Evolutionary conservation across 2,329 filamentous ascomycete genomes (phyloP).

Genomic region (Ascocoryne sarcoides): DNA sequence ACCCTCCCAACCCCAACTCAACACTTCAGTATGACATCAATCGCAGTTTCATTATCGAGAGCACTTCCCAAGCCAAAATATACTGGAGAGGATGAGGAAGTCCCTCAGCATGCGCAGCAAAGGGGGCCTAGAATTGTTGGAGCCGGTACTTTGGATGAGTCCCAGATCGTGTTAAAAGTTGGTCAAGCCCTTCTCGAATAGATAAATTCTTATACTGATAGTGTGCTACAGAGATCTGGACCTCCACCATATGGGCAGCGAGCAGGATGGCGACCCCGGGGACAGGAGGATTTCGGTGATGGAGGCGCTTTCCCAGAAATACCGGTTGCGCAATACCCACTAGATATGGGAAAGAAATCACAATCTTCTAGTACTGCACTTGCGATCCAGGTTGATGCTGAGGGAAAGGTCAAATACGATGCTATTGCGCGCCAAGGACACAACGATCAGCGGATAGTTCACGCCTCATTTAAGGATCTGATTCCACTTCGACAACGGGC

Average conservation of each 20-base stretch:
- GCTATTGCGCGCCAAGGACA: constrained; percentile 89
- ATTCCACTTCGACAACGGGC: constrained; percentile 90
- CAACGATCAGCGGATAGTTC: constrained; percentile 72
- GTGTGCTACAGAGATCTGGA: constrained; percentile 53
- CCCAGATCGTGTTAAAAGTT: constrained; percentile 73
- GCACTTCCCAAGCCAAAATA: constrained; percentile 87
- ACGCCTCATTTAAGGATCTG: constrained; percentile 92
- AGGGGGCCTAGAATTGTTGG: constrained; percentile 77
- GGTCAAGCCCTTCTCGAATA: constrained; percentile 16
- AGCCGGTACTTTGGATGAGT: constrained; percentile 71
- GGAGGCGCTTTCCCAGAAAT: constrained; percentile 95
- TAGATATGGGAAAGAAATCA: constrained; percentile 85
- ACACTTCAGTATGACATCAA: constrained; percentile 50
- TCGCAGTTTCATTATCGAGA: constrained; percentile 64
- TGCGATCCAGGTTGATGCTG: constrained; percentile 80
- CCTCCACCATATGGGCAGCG: constrained; percentile 85
- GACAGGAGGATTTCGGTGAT: constrained; percentile 87
- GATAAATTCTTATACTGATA: constrained; percentile 11
- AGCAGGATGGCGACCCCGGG: constrained; percentile 81
- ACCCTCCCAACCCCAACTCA: constrained; percentile 4
- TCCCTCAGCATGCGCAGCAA: constrained; percentile 60
- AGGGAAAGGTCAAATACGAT: constrained; percentile 94
- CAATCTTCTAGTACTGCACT: constrained; percentile 70
- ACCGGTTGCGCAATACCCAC: constrained; percentile 85
- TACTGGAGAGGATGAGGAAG: constrained; percentile 79